Evolutionary conservation across 257 asterid genomes (phyloP).

Genomic region (Avicennia marina): DNA sequence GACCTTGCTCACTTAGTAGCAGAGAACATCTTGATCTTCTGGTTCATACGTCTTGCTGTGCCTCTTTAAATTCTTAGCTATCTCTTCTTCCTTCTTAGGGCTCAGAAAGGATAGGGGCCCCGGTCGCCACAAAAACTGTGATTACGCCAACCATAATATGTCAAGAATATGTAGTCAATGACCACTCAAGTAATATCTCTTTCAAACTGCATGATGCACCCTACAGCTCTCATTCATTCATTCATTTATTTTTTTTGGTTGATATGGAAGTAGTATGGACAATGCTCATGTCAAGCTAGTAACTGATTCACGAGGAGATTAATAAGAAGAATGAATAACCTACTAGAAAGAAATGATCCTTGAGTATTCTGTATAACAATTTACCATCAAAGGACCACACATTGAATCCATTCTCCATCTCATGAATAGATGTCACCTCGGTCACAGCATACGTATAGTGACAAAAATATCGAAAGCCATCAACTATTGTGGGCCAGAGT

Average conservation of each 20-base stretch:
- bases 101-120: conserved; percentile 80
- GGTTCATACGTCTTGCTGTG: conserved; percentile 79
- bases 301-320: too few species aligned
- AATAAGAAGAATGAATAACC: conserved; percentile 20
- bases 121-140: conserved; percentile 88
- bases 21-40: conserved; percentile 86
- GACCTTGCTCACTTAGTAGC: conserved; percentile 79
- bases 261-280: too few species aligned
- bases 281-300: too few species aligned
- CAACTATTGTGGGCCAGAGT: too few species aligned
- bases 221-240: too few species aligned
- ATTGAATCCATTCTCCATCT: conserved; percentile 95
- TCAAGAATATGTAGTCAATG: neutral
- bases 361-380: conserved; percentile 63
- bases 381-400: conserved; percentile 91
- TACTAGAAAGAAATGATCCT: conserved; percentile 96
- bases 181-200: too few species aligned
- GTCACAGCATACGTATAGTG: conserved; percentile 75
- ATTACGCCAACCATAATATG: neutral
- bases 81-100: conserved; percentile 87
- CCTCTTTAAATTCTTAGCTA: conserved; percentile 64
- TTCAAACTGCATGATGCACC: too few species aligned
- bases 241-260: too few species aligned
- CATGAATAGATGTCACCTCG: conserved; percentile 91
- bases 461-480: too few species aligned